Evolutionary conservation across 768 basidiomycete species (phyloP).

Genomic region (Boletus pseudo-olivaceus): DNA sequence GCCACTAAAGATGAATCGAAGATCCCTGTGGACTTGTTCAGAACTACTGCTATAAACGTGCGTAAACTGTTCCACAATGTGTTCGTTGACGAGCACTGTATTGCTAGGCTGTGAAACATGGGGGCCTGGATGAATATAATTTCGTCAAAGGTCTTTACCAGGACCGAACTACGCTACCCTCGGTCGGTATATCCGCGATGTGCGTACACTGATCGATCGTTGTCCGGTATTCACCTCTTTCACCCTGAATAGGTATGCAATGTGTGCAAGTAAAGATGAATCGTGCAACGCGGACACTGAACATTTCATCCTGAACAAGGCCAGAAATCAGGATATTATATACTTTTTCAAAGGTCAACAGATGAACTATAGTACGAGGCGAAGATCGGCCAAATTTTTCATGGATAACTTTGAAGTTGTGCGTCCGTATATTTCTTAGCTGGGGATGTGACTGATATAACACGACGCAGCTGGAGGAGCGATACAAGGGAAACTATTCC

Average conservation of each 20-base stretch:
- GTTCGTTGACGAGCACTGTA: not conserved
- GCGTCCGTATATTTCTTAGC: conserved; percentile 21
- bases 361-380: conserved; percentile 52
- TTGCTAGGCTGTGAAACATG: conserved; percentile 64
- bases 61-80: conserved; percentile 16
- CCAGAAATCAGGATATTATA: conserved; percentile 58
- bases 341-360: conserved; percentile 62
- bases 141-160: conserved; percentile 65
- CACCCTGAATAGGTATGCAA: conserved; percentile 46
- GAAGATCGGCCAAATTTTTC: conserved; percentile 58
- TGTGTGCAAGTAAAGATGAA: conserved; percentile 57
- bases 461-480: conserved; percentile 50
- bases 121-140: conserved; percentile 72
- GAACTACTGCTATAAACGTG: conserved; percentile 51
- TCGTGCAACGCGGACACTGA: conserved; percentile 61
- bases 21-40: conserved; percentile 79
- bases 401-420: conserved; percentile 66
- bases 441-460: not conserved
- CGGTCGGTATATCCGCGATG: conserved; percentile 65
- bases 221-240: not conserved
- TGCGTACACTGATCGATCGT: conserved; percentile 29
- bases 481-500: conserved; percentile 68
- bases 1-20: conserved; percentile 69
- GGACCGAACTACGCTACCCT: conserved; percentile 70
- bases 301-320: conserved; percentile 50